These are phyloP conservation scores for Trichophyton simii DNA, from an alignment of 2,329 filamentous ascomycete genomes.

Conservation along the genomic window DNA sequence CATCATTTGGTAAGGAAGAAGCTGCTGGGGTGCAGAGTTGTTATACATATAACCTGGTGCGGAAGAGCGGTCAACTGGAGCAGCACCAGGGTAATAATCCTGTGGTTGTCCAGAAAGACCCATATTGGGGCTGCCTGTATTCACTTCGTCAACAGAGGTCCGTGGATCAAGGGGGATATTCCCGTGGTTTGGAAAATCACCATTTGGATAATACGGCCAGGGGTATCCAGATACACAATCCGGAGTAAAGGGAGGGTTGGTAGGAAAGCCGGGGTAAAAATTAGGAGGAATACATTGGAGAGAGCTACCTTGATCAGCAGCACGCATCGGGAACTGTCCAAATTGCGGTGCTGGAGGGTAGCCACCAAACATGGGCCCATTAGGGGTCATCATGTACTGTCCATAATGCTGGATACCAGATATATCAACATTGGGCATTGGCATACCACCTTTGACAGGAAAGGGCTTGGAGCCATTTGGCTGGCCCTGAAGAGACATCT, in stretches of 20 bases:
- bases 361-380: constrained; percentile 22
- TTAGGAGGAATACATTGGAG: constrained; percentile 25
- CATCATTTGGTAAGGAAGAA: constrained; percentile 34
- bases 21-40: constrained; percentile 49
- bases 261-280: constrained; percentile 27
- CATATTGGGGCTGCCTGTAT: constrained; percentile 53
- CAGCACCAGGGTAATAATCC: constrained; percentile 48
- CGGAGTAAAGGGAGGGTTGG: constrained; percentile 21
- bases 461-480: constrained; percentile 20
- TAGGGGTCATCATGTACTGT: constrained; percentile 22
- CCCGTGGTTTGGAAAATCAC: constrained; percentile 26
- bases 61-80: constrained; percentile 47
- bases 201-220: constrained; percentile 27
- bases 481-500: constrained; percentile 21
- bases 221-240: constrained; percentile 23
- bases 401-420: constrained; percentile 19
- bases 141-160: constrained; percentile 31
- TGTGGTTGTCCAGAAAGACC: constrained; percentile 46
- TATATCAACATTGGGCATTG: constrained; percentile 19
- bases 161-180: constrained; percentile 29
- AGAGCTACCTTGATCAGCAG: constrained; percentile 23
- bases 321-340: constrained; percentile 19
- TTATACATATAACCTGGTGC: constrained; percentile 41
- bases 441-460: constrained; percentile 18
- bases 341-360: constrained; percentile 21